These are phyloP conservation scores for Elsinoe fawcettii DNA, from an alignment of 2,329 filamentous ascomycete genomes.

Conservation along the genomic window DNA sequence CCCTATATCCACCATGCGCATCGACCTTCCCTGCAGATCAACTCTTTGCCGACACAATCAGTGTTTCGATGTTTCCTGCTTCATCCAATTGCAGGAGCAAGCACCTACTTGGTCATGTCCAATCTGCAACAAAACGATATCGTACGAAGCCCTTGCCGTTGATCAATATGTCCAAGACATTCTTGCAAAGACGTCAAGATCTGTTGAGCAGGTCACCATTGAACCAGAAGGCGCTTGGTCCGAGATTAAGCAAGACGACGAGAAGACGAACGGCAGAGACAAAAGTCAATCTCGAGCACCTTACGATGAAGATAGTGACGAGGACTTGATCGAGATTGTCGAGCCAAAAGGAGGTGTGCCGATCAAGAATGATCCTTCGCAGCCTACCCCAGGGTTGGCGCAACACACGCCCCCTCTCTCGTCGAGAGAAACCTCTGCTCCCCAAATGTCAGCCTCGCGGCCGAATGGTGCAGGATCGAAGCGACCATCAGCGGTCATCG, in stretches of 20 bases:
- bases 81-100: conserved; percentile 89
- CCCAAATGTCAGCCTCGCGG: conserved; percentile 27
- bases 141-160: conserved; percentile 74
- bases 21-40: conserved; percentile 72
- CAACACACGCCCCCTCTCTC: conserved; percentile 39
- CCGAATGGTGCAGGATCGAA: conserved; percentile 33
- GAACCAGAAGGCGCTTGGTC: conserved; percentile 80
- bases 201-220: conserved; percentile 77
- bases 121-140: conserved; percentile 75
- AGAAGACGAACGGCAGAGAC: conserved; percentile 32
- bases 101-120: conserved; percentile 96
- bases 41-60: conserved; percentile 78
- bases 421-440: conserved; percentile 36
- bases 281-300: conserved; percentile 24
- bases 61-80: conserved; percentile 90
- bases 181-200: conserved; percentile 60
- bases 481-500: conserved; percentile 41
- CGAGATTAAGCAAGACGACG: conserved; percentile 37
- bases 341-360: conserved; percentile 31
- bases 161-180: conserved; percentile 92
- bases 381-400: conserved; percentile 30
- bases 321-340: conserved; percentile 40
- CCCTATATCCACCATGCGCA: conserved; percentile 76
- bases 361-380: conserved; percentile 33
- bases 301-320: conserved; percentile 36